Conservation (phyloP, 805 yeast species). For the Candida broadrunensis region DNA sequence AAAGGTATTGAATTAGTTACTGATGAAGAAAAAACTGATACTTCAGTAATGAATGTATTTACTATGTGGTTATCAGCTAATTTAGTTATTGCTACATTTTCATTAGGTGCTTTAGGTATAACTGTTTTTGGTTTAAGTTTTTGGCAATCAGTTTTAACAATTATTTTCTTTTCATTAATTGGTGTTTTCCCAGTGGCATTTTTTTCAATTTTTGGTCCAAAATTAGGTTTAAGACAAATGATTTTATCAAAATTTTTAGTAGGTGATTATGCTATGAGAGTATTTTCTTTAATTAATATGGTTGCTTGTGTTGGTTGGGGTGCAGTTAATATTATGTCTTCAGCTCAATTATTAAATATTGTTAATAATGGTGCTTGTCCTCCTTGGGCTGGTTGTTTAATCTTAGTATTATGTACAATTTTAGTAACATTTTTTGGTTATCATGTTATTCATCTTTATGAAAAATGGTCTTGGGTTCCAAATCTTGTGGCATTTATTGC, state of each 20-base stretch:
- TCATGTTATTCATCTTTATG: conserved; percentile 74
- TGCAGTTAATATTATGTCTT: conserved; percentile 85
- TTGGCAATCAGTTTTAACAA: conserved; percentile 65
- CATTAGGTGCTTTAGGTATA: conserved; percentile 66
- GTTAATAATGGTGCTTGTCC: conserved; percentile 70
- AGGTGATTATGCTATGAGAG: conserved; percentile 73
- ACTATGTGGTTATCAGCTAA: conserved; percentile 92
- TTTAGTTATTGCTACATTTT: conserved; percentile 77
- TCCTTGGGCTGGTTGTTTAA: conserved; percentile 87
- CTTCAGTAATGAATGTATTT: conserved; percentile 65
- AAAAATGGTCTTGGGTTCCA: conserved; percentile 88
- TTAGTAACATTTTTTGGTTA: conserved; percentile 82
- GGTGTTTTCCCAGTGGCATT: conserved; percentile 82
- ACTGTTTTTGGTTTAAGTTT: conserved; percentile 66
- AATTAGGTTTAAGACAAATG: conserved; percentile 86
- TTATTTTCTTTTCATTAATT: conserved; percentile 68
- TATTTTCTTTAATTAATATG: conserved; percentile 73
- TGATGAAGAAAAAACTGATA: conserved; percentile 73
- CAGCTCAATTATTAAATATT: conserved; percentile 79
- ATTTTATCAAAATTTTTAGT: conserved; percentile 71
- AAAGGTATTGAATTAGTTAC: conserved; percentile 81
- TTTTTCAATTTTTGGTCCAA: conserved; percentile 79
- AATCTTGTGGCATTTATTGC: conserved; percentile 69
- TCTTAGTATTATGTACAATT: conserved; percentile 66
- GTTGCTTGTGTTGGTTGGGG: conserved; percentile 95